Percentiles rank a stretch among this genome's conserved stretches.
Conservation (phyloP, 176 grass and related monocot genomes). For the Carex kokanica region DNA sequence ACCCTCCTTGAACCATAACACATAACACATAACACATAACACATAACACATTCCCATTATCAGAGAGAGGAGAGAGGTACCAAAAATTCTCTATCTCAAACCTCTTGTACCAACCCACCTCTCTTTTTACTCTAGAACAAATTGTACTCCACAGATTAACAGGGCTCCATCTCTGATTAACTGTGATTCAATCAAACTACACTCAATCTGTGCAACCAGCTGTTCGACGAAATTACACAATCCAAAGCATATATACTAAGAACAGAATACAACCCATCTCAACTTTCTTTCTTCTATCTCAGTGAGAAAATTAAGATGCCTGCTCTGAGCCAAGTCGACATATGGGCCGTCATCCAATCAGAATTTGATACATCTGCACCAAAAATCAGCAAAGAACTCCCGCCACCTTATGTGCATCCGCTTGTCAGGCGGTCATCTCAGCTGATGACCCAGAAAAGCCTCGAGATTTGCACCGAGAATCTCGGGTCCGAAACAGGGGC, state of each 20-base stretch:
- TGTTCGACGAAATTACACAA: neutral
- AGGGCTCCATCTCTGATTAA: neutral
- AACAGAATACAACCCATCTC: neutral
- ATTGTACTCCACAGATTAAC: neutral
- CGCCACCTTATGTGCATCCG: constrained; percentile 56
- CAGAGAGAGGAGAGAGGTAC: neutral
- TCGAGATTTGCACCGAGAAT: constrained; percentile 95
- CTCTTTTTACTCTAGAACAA: neutral
- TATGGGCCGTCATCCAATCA: constrained; percentile 71
- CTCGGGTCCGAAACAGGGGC: constrained; percentile 91
- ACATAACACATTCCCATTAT: constrained; percentile 20
- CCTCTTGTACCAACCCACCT: neutral
- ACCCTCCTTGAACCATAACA: constrained; percentile 5
- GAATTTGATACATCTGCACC: constrained; percentile 1
- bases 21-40: too few species aligned
- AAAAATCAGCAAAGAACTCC: neutral
- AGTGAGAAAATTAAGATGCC: constrained; percentile 7
- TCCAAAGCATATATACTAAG: neutral
- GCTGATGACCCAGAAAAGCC: constrained; percentile 86
- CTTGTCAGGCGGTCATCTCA: constrained; percentile 52
- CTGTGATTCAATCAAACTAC: neutral
- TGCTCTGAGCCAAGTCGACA: constrained; percentile 37
- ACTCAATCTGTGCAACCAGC: neutral
- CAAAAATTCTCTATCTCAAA: neutral
- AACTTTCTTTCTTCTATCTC: neutral